These are phyloP conservation scores for Trametes coccinea DNA, from an alignment of 768 basidiomycete genomes.

Conservation along the genomic window DNA sequence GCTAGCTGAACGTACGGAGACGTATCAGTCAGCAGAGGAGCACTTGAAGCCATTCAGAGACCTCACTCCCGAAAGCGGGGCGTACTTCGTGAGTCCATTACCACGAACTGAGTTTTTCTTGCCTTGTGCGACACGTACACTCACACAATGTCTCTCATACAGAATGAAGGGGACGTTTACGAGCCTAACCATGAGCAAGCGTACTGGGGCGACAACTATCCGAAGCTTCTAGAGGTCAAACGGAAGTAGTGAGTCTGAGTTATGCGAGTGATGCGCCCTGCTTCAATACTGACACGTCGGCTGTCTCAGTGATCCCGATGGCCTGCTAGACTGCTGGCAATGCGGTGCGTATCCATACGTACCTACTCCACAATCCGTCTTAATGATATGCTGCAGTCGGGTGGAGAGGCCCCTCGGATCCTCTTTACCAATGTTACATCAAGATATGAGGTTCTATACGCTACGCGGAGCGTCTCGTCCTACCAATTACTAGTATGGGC, in stretches of 20 bases:
- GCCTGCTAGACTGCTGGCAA: no score
- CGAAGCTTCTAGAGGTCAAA: slow-evolving; percentile 32
- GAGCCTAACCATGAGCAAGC: slow-evolving; percentile 33
- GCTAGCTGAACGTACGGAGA: slow-evolving; percentile 5
- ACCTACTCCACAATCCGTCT: no score
- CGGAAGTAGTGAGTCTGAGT: slow-evolving; percentile 34
- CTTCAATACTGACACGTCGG: no score
- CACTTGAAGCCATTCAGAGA: slow-evolving; percentile 22
- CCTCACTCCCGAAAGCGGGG: slow-evolving; percentile 30
- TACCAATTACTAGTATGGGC: no score
- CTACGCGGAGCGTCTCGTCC: no score
- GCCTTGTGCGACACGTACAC: neutral
- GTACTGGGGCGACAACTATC: slow-evolving; percentile 39
- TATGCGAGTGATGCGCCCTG: no score
- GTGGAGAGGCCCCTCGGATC: no score
- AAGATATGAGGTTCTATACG: neutral
- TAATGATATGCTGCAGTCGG: no score
- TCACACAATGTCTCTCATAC: neutral
- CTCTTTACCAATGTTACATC: no score
- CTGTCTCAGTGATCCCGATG: no score
- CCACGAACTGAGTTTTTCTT: neutral
- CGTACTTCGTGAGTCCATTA: slow-evolving; percentile 32
- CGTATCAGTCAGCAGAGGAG: neutral
- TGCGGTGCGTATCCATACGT: no score
- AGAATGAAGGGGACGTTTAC: slow-evolving; percentile 40